phyloP scores from a whole-genome alignment of 352 stramenopile species.

The Paralagenidium karlingii region DNA sequence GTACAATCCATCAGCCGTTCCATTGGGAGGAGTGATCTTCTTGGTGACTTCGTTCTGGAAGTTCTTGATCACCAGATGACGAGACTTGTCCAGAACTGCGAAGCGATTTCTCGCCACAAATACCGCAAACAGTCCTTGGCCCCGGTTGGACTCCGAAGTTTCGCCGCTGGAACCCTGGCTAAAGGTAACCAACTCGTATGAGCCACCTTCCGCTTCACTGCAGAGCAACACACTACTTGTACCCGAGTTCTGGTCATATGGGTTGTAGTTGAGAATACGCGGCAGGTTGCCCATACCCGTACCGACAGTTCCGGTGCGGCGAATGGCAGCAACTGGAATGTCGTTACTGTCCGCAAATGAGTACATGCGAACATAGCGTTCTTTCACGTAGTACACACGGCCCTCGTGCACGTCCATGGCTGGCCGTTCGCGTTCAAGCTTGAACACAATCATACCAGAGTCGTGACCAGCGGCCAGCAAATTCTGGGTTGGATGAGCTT shows the following conservation, averaged over 20 bases:
- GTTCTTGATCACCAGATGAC: slow-evolving; percentile 98
- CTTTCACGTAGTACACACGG: slow-evolving; percentile 94
- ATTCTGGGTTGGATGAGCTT: slow-evolving; percentile 94
- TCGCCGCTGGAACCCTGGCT: slow-evolving; percentile 56
- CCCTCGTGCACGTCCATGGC: slow-evolving; percentile 85
- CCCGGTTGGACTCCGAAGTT: slow-evolving; percentile 88
- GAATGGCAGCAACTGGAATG: slow-evolving; percentile 57
- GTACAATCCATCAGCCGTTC: slow-evolving; percentile 93
- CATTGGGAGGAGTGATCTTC: slow-evolving; percentile 91
- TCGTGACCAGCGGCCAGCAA: slow-evolving; percentile 98
- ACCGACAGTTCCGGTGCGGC: slow-evolving; percentile 45
- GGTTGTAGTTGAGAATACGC: slow-evolving; percentile 93
- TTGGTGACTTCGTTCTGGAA: slow-evolving; percentile 99
- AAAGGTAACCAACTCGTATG: slow-evolving; percentile 97
- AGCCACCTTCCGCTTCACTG: slow-evolving; percentile 93
- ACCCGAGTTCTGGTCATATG: slow-evolving; percentile 87
- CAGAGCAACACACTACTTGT: slow-evolving; percentile 89
- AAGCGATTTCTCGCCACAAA: slow-evolving; percentile 98
- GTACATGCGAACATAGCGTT: slow-evolving; percentile 96
- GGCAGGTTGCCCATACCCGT: slow-evolving; percentile 89
- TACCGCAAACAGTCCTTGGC: slow-evolving; percentile 89
- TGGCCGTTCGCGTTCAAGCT: slow-evolving; percentile 94
- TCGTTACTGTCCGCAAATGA: slow-evolving; percentile 84
- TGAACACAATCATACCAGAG: slow-evolving; percentile 99
- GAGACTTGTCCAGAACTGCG: slow-evolving; percentile 94